A percentile compares a stretch with the other conserved stretches of the same genome.
These are phyloP conservation scores for Tuber indicum DNA, from an alignment of 495 filamentous ascomycete species.

Conservation along the genomic window DNA sequence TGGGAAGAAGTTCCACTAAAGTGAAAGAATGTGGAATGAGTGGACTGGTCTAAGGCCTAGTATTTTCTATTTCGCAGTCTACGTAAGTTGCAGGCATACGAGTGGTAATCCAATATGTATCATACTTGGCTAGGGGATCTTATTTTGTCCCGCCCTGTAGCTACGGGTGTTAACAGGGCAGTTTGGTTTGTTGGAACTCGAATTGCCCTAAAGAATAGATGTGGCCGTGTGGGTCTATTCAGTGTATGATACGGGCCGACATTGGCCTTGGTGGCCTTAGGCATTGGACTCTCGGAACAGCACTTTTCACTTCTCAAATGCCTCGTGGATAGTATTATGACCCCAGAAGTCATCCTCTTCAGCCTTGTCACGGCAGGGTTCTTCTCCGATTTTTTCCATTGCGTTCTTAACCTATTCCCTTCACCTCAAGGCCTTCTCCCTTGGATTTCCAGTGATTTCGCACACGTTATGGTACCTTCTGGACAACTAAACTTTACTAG, in stretches of 20 bases:
- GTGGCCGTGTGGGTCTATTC: not conserved
- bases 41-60: not conserved
- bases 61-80: not conserved
- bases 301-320: not conserved
- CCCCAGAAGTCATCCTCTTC: not conserved
- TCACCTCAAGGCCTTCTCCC: not conserved
- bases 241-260: not conserved
- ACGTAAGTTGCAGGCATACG: not conserved
- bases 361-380: not conserved
- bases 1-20: not conserved
- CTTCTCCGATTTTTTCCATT: not conserved
- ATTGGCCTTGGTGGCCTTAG: not conserved
- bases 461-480: not conserved
- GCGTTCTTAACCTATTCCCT: not conserved
- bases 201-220: not conserved
- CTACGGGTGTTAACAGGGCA: not conserved
- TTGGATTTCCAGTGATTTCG: not conserved
- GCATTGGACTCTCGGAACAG: not conserved
- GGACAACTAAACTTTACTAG: not conserved
- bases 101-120: not conserved
- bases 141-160: not conserved
- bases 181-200: not conserved
- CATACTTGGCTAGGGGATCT: not conserved
- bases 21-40: not conserved
- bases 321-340: not conserved